phyloP scores from a whole-genome alignment of 371 early-diverging fungal genomes.

The Circinella minor region DNA sequence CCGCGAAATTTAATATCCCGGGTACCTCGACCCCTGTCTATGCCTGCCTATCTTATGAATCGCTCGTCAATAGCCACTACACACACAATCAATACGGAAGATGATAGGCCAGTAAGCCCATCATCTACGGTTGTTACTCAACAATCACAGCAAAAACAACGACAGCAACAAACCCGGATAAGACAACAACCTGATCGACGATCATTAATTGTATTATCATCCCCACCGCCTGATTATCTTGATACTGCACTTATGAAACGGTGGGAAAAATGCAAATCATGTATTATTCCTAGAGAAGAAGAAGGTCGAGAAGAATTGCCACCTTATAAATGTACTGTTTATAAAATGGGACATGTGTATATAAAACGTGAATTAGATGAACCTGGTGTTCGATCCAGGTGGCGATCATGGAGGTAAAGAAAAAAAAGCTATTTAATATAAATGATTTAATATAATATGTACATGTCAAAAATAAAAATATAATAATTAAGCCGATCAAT shows the following conservation, averaged over 20 bases:
- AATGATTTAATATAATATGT: no score
- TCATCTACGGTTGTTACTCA: slow-evolving; percentile 5
- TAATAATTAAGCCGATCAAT: no score
- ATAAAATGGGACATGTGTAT: slow-evolving; percentile 52
- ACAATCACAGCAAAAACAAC: neutral
- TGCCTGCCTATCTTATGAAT: slow-evolving; percentile 14
- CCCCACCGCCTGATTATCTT: slow-evolving; percentile 25
- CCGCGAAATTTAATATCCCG: slow-evolving; percentile 15
- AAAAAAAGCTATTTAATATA: no score
- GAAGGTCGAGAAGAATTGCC: slow-evolving; percentile 48
- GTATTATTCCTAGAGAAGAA: slow-evolving; percentile 38
- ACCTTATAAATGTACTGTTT: slow-evolving; percentile 46
- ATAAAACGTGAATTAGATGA: slow-evolving; percentile 48
- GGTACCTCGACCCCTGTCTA: slow-evolving; percentile 16
- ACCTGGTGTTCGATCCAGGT: slow-evolving; percentile 35
- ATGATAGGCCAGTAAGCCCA: slow-evolving; percentile 5
- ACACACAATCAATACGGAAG: neutral
- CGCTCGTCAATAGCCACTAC: neutral
- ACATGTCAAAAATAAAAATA: no score
- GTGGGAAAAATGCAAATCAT: slow-evolving; percentile 40
- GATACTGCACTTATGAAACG: slow-evolving; percentile 26
- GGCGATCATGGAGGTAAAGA: slow-evolving; percentile 51
- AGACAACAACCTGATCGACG: slow-evolving; percentile 1
- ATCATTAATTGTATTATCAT: slow-evolving; percentile 17
- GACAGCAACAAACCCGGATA: no score